A percentile compares a stretch with the other conserved stretches of the same genome.
These are phyloP conservation scores for Protomyces macrosporus DNA, from an alignment of 1,139 yeast genomes.

Conservation along the genomic window DNA sequence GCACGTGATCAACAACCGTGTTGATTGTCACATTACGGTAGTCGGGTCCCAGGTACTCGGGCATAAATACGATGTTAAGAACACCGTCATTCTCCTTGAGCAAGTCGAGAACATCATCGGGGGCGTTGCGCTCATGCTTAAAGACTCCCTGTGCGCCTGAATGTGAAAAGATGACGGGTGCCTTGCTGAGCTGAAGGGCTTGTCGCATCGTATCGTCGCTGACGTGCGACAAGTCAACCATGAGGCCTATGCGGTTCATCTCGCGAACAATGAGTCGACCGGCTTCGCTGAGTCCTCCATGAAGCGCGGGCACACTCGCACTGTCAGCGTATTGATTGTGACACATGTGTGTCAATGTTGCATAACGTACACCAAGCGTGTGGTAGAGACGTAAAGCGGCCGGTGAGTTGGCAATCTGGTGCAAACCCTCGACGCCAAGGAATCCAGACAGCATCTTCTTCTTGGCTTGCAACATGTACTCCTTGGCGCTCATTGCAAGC, in stretches of 20 bases:
- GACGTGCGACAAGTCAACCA: slow-evolving; percentile 53
- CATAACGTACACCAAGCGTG: slow-evolving; percentile 50
- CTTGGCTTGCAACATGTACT: slow-evolving; percentile 42
- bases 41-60: slow-evolving; percentile 42
- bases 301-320: slow-evolving; percentile 40
- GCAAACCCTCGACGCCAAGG: slow-evolving; percentile 52
- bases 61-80: slow-evolving; percentile 48
- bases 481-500: slow-evolving; percentile 43
- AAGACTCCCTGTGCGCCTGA: slow-evolving; percentile 46
- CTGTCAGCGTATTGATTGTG: slow-evolving; percentile 56
- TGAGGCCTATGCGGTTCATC: slow-evolving; percentile 53
- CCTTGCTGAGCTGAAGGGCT: slow-evolving; percentile 42
- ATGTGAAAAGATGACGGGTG: slow-evolving; percentile 52
- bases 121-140: slow-evolving; percentile 47
- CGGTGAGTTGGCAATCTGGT: slow-evolving; percentile 48
- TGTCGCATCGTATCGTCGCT: slow-evolving; percentile 50
- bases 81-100: slow-evolving; percentile 49
- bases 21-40: slow-evolving; percentile 42
- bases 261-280: slow-evolving; percentile 43
- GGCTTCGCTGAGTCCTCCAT: slow-evolving; percentile 46
- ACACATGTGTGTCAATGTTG: slow-evolving; percentile 52
- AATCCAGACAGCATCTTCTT: slow-evolving; percentile 45
- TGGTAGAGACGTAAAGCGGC: slow-evolving; percentile 48
- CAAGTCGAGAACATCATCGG: slow-evolving; percentile 45
- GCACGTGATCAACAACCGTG: slow-evolving; percentile 49